A percentile compares a stretch with the other conserved stretches of the same genome.
These are phyloP conservation scores for Colletotrichum sp. DNA, from an alignment of 2,329 filamentous ascomycete species.

Conservation along the genomic window DNA sequence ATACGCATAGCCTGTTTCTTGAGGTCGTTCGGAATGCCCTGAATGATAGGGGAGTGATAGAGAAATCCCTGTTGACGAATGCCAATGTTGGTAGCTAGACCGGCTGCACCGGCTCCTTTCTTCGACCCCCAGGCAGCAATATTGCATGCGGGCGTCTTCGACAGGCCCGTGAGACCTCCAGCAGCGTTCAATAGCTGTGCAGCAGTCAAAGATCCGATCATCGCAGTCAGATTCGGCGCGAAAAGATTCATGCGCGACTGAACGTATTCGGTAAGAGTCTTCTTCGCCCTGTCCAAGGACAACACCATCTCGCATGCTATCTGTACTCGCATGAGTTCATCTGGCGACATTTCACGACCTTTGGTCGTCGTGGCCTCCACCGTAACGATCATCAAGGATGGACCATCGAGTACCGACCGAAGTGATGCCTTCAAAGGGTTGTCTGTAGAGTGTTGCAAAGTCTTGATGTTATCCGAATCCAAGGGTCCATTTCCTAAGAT, in stretches of 20 bases:
- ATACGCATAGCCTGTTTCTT: conserved; percentile 96
- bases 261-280: conserved; percentile 87
- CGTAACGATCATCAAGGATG: conserved; percentile 93
- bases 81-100: conserved; percentile 90
- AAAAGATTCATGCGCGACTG: conserved; percentile 97
- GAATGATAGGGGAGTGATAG: conserved; percentile 89
- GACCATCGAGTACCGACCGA: conserved; percentile 82
- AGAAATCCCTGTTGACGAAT: conserved; percentile 92
- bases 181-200: conserved; percentile 96
- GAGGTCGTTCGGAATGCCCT: conserved; percentile 78
- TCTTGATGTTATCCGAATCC: conserved; percentile 79
- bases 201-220: conserved; percentile 91
- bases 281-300: conserved; percentile 86
- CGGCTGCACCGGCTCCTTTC: conserved; percentile 74
- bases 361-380: conserved; percentile 92
- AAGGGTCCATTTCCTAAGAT: conserved; percentile 93
- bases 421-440: conserved; percentile 80
- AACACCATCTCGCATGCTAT: conserved; percentile 87
- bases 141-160: conserved; percentile 93
- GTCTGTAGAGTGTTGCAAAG: conserved; percentile 74
- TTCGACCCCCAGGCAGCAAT: conserved; percentile 90
- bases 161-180: conserved; percentile 85
- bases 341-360: conserved; percentile 75
- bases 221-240: conserved; percentile 87
- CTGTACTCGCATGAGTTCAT: conserved; percentile 75